A percentile compares a stretch with the other conserved stretches of the same genome.
These are phyloP conservation scores for Chlorociboria aeruginascens DNA, from an alignment of 495 filamentous ascomycete genomes.

Conservation along the genomic window DNA sequence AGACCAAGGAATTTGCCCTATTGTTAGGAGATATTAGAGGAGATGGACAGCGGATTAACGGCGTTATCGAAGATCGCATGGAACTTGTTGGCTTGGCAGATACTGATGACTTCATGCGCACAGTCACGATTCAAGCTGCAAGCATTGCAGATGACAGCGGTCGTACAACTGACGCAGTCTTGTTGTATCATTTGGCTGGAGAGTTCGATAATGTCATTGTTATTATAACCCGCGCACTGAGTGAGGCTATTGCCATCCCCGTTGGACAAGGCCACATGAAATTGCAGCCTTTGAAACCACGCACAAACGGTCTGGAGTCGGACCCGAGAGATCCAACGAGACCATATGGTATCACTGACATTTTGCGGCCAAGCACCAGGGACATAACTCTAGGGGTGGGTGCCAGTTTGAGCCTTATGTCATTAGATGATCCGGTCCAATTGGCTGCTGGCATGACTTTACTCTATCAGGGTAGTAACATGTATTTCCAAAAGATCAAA, in stretches of 20 bases:
- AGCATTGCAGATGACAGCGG: slow-evolving; percentile 88
- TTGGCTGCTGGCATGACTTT: slow-evolving; percentile 68
- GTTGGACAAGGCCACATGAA: slow-evolving; percentile 64
- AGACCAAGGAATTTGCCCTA: slow-evolving; percentile 87
- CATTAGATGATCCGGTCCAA: slow-evolving; percentile 73
- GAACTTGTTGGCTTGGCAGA: slow-evolving; percentile 67
- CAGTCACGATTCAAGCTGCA: slow-evolving; percentile 82
- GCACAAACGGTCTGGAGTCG: slow-evolving; percentile 20
- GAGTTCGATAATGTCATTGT: slow-evolving; percentile 86
- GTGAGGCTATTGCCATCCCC: slow-evolving; percentile 72
- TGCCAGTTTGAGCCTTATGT: slow-evolving; percentile 68
- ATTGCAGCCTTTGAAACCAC: slow-evolving; percentile 67
- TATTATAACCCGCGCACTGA: slow-evolving; percentile 82
- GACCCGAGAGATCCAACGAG: slow-evolving; percentile 12
- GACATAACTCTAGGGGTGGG: slow-evolving; percentile 24
- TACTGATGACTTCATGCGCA: slow-evolving; percentile 70
- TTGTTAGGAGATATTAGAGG: slow-evolving; percentile 81
- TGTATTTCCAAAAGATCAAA: slow-evolving; percentile 9
- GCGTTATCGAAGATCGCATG: slow-evolving; percentile 81
- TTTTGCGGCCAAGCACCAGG: slow-evolving; percentile 41
- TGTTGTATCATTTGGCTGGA: slow-evolving; percentile 87
- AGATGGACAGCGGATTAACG: slow-evolving; percentile 71
- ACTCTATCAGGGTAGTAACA: slow-evolving; percentile 43
- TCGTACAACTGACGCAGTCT: slow-evolving; percentile 78
- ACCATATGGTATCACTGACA: background rate